These are phyloP conservation scores for Nannochloropsis salina DNA, from an alignment of 108 stramenopile species.

Conservation along the genomic window DNA sequence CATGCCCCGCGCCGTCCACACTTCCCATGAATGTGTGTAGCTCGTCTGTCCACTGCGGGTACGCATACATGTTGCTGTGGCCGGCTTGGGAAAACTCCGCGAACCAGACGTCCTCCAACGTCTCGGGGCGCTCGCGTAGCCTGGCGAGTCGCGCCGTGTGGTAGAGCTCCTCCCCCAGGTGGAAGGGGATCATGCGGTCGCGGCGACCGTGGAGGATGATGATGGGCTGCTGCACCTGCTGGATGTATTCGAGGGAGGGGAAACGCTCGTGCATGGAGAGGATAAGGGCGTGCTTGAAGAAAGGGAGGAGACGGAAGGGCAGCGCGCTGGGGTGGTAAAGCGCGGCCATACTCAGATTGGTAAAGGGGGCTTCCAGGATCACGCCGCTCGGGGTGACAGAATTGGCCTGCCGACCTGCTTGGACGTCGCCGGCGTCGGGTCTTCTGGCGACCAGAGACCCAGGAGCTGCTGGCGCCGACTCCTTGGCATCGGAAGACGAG, in stretches of 20 bases:
- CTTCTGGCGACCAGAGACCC: no score
- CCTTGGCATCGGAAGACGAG: no score
- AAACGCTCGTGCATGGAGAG: background rate
- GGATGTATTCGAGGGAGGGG: background rate
- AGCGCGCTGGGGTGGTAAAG: slow-evolving; percentile 24
- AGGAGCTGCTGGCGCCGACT: no score
- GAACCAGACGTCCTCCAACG: background rate
- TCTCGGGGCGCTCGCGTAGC: background rate
- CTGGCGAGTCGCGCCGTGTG: slow-evolving; percentile 10
- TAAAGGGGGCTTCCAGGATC: slow-evolving; percentile 37
- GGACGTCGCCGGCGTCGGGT: no score
- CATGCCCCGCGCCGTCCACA: background rate
- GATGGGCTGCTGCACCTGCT: background rate
- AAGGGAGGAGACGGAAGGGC: slow-evolving; percentile 33
- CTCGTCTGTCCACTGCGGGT: background rate
- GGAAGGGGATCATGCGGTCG: slow-evolving; percentile 1
- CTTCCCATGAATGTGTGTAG: background rate
- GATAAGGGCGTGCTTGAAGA: background rate
- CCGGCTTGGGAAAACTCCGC: background rate
- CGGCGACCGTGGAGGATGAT: slow-evolving; percentile 20
- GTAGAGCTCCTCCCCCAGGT: background rate
- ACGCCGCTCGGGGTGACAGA: slow-evolving; percentile 25
- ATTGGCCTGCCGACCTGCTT: no score
- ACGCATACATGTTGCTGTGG: slow-evolving; percentile 20
- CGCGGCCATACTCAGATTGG: slow-evolving; percentile 23